Percentiles rank a stretch among this genome's conserved stretches.
Evolutionary conservation across 331 rosid species (phyloP).

Genomic region (Malus hybrid): DNA sequence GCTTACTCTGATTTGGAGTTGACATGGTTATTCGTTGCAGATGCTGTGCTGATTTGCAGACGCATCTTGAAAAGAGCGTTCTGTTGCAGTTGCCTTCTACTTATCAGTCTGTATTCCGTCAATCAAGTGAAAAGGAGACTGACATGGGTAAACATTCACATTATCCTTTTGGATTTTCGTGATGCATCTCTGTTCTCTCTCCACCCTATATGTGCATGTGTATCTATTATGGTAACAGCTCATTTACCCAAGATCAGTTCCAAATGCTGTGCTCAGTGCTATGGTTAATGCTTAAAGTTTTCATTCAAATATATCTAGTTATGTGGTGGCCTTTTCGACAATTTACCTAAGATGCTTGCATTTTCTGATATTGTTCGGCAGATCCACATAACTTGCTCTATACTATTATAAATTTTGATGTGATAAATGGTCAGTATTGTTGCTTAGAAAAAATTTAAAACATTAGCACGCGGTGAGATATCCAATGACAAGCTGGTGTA

Average conservation of each 20-base stretch:
- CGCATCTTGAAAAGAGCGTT: conserved; percentile 65
- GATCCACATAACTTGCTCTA: not conserved
- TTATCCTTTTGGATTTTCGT: not conserved
- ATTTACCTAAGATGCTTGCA: not conserved
- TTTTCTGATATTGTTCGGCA: not conserved
- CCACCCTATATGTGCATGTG: not conserved
- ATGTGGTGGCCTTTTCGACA: not conserved
- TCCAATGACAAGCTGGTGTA: not conserved
- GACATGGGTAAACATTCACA: conserved; percentile 70
- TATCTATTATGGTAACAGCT: not conserved
- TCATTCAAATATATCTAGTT: not conserved
- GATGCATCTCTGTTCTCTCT: not conserved
- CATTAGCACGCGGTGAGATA: not conserved
- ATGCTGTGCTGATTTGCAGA: conserved; percentile 59
- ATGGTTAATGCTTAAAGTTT: not conserved
- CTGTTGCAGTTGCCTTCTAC: conserved; percentile 68
- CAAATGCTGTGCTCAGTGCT: not conserved
- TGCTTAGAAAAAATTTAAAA: not conserved
- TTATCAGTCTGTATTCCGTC: conserved; percentile 60
- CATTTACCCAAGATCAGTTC: not conserved
- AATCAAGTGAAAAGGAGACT: conserved; percentile 80
- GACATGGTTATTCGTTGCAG: conserved; percentile 39
- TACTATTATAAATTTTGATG: too few relatives aligned
- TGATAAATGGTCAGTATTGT: not conserved
- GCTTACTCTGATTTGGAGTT: conserved; percentile 4